These are phyloP conservation scores for Pleodorina starrii DNA, from an alignment of 139 green algal species.

Conservation along the genomic window DNA sequence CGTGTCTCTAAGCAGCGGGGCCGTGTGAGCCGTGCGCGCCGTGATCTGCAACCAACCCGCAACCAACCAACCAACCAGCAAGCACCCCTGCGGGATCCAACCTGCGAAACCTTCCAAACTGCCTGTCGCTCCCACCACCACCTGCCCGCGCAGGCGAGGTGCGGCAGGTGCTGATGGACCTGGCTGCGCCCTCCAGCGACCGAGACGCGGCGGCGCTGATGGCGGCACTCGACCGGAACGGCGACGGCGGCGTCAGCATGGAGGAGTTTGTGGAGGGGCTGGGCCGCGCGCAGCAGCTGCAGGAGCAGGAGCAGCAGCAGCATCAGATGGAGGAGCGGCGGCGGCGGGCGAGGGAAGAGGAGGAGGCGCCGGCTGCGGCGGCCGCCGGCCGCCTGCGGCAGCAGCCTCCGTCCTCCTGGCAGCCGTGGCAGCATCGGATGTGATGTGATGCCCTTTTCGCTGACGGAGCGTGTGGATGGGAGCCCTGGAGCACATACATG, in stretches of 20 bases:
- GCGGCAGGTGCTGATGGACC: constrained; percentile 28
- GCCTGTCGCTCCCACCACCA: not conserved
- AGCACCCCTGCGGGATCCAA: no score
- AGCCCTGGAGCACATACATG: no score
- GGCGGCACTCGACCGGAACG: constrained; percentile 54
- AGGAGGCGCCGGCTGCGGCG: not conserved
- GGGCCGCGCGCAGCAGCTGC: not conserved
- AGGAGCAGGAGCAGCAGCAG: not conserved
- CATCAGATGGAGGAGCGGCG: no score
- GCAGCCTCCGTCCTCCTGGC: not conserved
- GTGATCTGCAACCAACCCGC: no score
- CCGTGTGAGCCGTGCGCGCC: no score
- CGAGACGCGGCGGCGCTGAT: constrained; percentile 41
- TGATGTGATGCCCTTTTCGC: no score
- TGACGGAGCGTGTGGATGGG: no score
- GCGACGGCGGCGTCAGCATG: constrained; percentile 53
- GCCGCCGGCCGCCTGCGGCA: not conserved
- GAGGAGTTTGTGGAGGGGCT: constrained; percentile 55
- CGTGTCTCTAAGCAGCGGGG: no score
- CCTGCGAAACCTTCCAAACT: no score
- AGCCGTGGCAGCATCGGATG: not conserved
- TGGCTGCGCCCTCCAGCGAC: constrained; percentile 2
- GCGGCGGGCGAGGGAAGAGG: not conserved
- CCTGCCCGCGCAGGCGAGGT: constrained; percentile 27
- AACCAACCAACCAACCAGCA: no score